Conservation (phyloP, 805 yeast species). For the Wickerhamomyces rabaulensis region DNA sequence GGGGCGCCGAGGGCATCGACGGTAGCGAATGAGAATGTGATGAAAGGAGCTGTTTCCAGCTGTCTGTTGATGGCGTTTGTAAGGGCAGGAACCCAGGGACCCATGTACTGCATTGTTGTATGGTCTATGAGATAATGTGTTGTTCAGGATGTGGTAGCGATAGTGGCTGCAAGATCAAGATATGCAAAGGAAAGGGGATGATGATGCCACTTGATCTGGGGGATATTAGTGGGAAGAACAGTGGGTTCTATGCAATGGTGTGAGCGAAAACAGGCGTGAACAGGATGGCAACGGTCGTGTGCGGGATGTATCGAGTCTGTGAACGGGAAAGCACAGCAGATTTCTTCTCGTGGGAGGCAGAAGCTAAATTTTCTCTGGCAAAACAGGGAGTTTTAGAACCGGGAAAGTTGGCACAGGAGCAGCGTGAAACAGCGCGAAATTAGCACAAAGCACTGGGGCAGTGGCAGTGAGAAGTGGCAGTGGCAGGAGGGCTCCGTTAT, state of each 20-base stretch:
- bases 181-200: no score
- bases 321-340: no score
- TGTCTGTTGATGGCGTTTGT: constrained; percentile 47
- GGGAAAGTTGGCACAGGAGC: no score
- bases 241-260: no score
- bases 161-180: neutral
- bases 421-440: neutral
- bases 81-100: constrained; percentile 75
- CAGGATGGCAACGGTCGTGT: no score
- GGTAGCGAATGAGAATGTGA: constrained; percentile 64
- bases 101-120: constrained; percentile 40
- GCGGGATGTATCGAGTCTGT: no score
- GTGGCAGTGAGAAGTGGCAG: neutral
- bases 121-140: neutral
- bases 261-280: no score
- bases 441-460: neutral
- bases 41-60: constrained; percentile 40
- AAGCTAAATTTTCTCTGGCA: neutral
- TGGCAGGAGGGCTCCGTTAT: neutral
- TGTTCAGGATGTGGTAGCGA: neutral
- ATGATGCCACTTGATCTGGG: neutral
- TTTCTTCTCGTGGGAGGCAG: neutral
- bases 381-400: neutral
- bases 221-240: neutral
- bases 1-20: constrained; percentile 53